Evolutionary conservation across 2,329 filamentous ascomycete species (phyloP).

Genomic region (Pyrenochaeta sp.): DNA sequence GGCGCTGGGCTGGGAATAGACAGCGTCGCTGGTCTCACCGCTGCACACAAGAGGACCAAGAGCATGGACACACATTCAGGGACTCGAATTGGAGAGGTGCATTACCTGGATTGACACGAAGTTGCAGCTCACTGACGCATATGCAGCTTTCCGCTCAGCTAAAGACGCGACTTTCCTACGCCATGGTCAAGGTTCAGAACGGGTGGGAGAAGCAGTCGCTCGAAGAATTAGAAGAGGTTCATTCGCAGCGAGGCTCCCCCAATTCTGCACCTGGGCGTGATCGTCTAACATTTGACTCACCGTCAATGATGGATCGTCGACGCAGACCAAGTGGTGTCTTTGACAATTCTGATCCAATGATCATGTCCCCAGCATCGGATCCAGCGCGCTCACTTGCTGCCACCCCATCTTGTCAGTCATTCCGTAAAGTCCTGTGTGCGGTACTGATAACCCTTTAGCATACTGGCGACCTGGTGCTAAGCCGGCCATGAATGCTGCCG

Average conservation of each 20-base stretch:
- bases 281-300: constrained; percentile 42
- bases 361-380: constrained; percentile 45
- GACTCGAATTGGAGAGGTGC: constrained; percentile 77
- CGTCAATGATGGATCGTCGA: constrained; percentile 32
- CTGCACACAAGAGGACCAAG: constrained; percentile 73
- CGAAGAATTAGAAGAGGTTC: constrained; percentile 77
- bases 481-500: constrained; percentile 37
- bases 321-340: constrained; percentile 48
- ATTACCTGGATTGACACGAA: constrained; percentile 34
- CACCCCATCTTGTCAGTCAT: constrained; percentile 34
- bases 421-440: neutral
- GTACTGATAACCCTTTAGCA: constrained; percentile 23
- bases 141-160: constrained; percentile 78
- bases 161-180: constrained; percentile 85
- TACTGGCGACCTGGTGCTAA: constrained; percentile 40
- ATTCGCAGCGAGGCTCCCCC: constrained; percentile 74
- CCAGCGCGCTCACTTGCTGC: constrained; percentile 31
- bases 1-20: constrained; percentile 31
- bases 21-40: constrained; percentile 23
- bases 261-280: constrained; percentile 63
- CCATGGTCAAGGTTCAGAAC: constrained; percentile 89
- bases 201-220: constrained; percentile 84
- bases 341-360: constrained; percentile 45
- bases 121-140: constrained; percentile 33
- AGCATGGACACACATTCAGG: constrained; percentile 73